These are phyloP conservation scores for Plenodomus tracheiphilus DNA, from an alignment of 2,329 filamentous ascomycete species.

Conservation along the genomic window DNA sequence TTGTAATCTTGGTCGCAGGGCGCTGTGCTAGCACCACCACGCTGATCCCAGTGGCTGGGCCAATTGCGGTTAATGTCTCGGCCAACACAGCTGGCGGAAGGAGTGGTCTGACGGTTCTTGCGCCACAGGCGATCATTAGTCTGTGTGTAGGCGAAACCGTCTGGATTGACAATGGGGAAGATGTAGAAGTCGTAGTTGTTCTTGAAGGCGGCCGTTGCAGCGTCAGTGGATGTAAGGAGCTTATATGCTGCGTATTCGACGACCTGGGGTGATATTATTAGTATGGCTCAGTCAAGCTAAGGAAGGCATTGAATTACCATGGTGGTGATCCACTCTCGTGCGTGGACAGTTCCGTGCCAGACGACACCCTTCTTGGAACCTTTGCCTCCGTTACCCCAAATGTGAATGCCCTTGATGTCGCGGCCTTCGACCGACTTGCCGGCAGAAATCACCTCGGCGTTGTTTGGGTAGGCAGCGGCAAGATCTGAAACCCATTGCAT, in stretches of 20 bases:
- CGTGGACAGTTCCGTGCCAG: constrained; percentile 45
- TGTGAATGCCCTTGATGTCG: constrained; percentile 44
- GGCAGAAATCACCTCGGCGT: constrained; percentile 39
- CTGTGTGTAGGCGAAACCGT: constrained; percentile 45
- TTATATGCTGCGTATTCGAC: constrained; percentile 44
- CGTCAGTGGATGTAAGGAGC: constrained; percentile 37
- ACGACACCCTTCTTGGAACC: constrained; percentile 42
- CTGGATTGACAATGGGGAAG: constrained; percentile 46
- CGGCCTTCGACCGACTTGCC: constrained; percentile 44
- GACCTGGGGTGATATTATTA: constrained; percentile 18
- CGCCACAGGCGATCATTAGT: constrained; percentile 45
- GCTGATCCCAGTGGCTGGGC: constrained; percentile 40
- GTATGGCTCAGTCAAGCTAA: neutral
- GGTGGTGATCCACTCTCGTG: constrained; percentile 44
- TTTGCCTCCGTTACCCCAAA: constrained; percentile 44
- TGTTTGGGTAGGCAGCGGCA: constrained; percentile 39
- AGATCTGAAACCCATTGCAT: constrained; percentile 40
- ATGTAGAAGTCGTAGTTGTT: constrained; percentile 70
- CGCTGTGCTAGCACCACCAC: constrained; percentile 37
- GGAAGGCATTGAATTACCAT: constrained; percentile 18
- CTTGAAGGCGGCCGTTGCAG: constrained; percentile 48
- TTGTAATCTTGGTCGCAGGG: constrained; percentile 45
- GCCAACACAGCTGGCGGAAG: constrained; percentile 38
- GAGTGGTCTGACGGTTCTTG: constrained; percentile 42
- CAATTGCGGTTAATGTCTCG: constrained; percentile 48